phyloP scores from a whole-genome alignment of 2,329 filamentous ascomycete species.

The Aspergillus ochraceus region DNA sequence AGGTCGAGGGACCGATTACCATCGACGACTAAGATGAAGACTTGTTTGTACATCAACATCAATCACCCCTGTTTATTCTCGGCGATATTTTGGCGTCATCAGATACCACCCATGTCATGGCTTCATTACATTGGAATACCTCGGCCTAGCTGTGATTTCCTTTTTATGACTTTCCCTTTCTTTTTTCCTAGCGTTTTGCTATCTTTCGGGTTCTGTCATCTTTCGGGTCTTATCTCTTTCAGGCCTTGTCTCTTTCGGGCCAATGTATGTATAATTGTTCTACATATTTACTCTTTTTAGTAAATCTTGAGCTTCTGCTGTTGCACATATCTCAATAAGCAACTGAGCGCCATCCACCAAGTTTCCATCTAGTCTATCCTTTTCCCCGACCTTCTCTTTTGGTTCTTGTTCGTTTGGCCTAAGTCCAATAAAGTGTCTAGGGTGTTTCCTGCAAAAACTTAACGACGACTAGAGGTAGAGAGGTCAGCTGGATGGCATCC shows the following conservation, averaged over 20 bases:
- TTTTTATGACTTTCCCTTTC: background rate
- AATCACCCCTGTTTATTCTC: background rate
- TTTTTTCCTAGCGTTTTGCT: background rate
- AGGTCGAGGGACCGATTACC: constrained; percentile 2
- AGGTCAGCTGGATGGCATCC: background rate
- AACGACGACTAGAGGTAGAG: constrained; percentile 28
- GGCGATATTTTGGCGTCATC: background rate
- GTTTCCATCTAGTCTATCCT: background rate
- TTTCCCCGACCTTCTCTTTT: background rate
- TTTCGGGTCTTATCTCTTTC: background rate
- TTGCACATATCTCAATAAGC: background rate
- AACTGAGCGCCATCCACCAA: background rate
- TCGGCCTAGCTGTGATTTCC: background rate
- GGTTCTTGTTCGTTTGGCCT: background rate
- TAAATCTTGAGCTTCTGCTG: background rate
- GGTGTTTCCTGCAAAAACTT: constrained; percentile 31
- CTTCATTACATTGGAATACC: background rate
- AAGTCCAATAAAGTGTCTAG: constrained; percentile 6
- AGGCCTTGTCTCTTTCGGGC: background rate
- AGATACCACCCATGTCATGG: background rate
- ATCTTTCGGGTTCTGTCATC: background rate
- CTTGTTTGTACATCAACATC: background rate
- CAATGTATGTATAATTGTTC: background rate
- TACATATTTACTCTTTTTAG: background rate
- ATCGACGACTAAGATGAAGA: constrained; percentile 10